phyloP scores from a whole-genome alignment of 225 moss, liverwort and hornwort species.

The Anthoceros angustus region DNA sequence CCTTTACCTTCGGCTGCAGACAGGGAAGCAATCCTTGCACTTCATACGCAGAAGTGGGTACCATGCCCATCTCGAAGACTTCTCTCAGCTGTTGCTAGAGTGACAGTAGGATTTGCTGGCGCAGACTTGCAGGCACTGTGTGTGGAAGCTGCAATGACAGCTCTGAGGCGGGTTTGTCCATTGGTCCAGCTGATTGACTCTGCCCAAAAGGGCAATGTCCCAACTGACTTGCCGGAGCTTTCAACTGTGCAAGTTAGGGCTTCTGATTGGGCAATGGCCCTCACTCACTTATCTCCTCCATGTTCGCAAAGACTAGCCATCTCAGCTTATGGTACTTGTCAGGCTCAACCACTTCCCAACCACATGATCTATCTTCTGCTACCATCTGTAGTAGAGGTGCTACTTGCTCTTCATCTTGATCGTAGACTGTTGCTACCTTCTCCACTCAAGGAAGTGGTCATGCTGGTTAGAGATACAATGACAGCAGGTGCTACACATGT shows the following conservation, averaged over 20 bases:
- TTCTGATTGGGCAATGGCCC: conserved; percentile 57
- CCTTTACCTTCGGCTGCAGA: conserved; percentile 58
- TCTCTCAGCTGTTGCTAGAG: conserved; percentile 54
- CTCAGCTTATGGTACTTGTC: conserved; percentile 42
- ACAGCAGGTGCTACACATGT: conserved; percentile 15
- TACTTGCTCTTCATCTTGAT: conserved; percentile 47
- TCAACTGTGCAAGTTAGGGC: conserved; percentile 37
- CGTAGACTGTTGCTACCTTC: conserved; percentile 45
- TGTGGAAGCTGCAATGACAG: conserved; percentile 62
- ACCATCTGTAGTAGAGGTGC: conserved; percentile 44
- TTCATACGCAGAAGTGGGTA: conserved; percentile 54
- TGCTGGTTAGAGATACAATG: conserved; percentile 22
- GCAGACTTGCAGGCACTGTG: conserved; percentile 76
- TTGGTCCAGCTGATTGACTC: conserved; percentile 15
- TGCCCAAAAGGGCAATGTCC: conserved; percentile 3
- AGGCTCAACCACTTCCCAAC: conserved; percentile 52
- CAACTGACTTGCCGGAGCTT: conserved; percentile 12
- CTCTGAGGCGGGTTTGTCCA: conserved; percentile 47
- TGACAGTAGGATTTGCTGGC: conserved; percentile 69
- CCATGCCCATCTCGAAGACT: conserved; percentile 50
- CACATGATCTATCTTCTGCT: conserved; percentile 51
- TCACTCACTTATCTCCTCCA: conserved; percentile 49
- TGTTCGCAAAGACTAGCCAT: conserved; percentile 59
- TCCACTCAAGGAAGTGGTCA: conserved; percentile 29
- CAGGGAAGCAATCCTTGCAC: conserved; percentile 51